Evolutionary conservation across 345 rosid species (phyloP), one percentile per base, ranked within the genome.

Genomic region (Erodium maritimum): DNA sequence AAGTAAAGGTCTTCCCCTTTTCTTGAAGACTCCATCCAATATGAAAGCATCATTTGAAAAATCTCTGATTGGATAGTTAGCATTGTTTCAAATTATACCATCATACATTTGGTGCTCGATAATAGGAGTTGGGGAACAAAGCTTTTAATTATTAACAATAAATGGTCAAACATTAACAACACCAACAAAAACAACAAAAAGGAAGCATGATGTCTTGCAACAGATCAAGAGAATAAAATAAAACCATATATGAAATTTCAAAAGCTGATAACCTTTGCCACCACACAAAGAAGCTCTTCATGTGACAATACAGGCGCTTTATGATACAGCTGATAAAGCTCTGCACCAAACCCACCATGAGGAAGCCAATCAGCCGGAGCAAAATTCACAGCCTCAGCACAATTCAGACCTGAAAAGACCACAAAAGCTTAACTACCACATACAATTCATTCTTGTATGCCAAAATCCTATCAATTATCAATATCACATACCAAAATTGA

Each of bases 281-380:
- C 91, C 65, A 86, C 98, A 59, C 84, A 91, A 55, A 91, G 95
- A 75, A 91, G 98, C 83, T 91, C 96, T 72, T 91, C 98, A 55
- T 91, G 96, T 71, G 95, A 86, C 71, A 91, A 78, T 63, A 91
- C 88, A 60, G 98, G 79, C 56, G 91, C 72, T 74, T 88, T 91
- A 37, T 69, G 96, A 79, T 91, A 91, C 57, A 61, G 69, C 69
- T 79, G 82, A 81, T 91, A 91, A 46, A 84, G 82, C 73, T 86
- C 83, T 9, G 93, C 85, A 55, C 90, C 84, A 69, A 68, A 77
- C 23, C 95, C 88, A 66, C 98, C 98, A 74, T 88, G 83, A 37
- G 98, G 98, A 68, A 91, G 74, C 98, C 98, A 91, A 65, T 91
- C 98, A 72, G 95, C 93, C 59, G 98, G 95, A 58, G 98, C 96